Percentiles rank a stretch among this genome's conserved stretches.
Conservation (phyloP, 371 early-diverging fungal species). For the Mortierella sp. region DNA sequence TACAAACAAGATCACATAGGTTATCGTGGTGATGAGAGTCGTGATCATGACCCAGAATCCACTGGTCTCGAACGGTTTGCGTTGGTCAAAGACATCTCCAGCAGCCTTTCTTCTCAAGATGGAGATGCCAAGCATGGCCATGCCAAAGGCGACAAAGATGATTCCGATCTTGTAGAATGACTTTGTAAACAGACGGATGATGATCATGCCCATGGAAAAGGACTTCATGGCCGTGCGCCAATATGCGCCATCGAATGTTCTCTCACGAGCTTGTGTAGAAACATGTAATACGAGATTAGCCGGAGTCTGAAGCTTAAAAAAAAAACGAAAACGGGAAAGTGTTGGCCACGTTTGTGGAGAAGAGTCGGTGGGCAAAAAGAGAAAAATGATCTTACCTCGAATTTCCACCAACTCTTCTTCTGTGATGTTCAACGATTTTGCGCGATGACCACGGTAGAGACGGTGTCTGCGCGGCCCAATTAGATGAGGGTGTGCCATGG, state of each 20-base stretch:
- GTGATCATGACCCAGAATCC: conserved; percentile 59
- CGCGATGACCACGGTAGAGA: conserved; percentile 48
- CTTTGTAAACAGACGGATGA: conserved; percentile 75
- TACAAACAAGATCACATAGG: conserved; percentile 60
- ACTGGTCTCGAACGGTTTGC: conserved; percentile 40
- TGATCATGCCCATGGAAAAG: conserved; percentile 75
- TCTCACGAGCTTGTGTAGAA: conserved; percentile 74
- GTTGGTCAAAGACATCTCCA: conserved; percentile 49
- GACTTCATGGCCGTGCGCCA: conserved; percentile 79
- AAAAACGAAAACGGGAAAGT: too few species aligned
- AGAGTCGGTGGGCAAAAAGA: neutral
- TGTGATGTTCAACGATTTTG: conserved; percentile 43
- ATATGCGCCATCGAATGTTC: conserved; percentile 86
- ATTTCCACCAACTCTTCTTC: conserved; percentile 52
- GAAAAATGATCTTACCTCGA: conserved; percentile 17
- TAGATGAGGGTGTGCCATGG: neutral
- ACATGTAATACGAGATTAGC: too few species aligned
- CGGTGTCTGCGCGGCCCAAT: conserved; percentile 21
- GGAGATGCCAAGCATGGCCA: conserved; percentile 74
- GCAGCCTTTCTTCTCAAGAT: conserved; percentile 63
- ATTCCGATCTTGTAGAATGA: conserved; percentile 80
- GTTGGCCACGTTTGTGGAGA: neutral
- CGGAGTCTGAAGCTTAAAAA: too few species aligned
- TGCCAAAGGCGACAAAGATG: conserved; percentile 77
- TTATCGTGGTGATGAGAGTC: conserved; percentile 60